Evolutionary conservation across 2,329 filamentous ascomycete species (phyloP), one percentile per base, ranked within the genome.

Genomic region (Cladosporium cucumerinum): DNA sequence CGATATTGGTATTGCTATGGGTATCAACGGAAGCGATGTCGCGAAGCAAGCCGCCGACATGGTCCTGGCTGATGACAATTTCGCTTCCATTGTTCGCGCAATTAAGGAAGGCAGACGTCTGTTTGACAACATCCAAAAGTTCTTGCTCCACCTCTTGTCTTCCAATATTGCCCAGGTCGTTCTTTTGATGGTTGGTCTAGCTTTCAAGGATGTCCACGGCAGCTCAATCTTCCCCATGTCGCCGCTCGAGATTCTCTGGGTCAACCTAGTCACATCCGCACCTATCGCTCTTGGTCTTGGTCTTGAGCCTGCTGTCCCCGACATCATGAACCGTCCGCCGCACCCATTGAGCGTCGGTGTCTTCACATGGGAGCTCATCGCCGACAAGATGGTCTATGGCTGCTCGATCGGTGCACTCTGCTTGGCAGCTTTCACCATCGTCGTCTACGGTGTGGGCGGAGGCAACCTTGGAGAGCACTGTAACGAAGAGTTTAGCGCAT

Each of bases 101-200:
- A 78, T 79, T 61, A 75, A 77, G 68, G 77, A 78, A 67, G 77
- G 77, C 5, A 74, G 77, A 32, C 74, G 76, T 36, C 74, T 79
- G 69, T 79, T 79, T 55, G 77, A 78, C 72, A 79, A 79, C 66
- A 78, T 79, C 43, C 75, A 79, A 64, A 78, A 64, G 69, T 80
- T 80, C 71, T 69, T 80, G 32, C 77, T 80, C 71, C 78, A 80
- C 66, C 74, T 80, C 14, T 75, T 80, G 70, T 78, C 78, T 70
- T 78, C 76, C 64, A 80, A 80, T 65, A 79, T 80, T 65, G 74
- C 78, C 1, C 78, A 80, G 68, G 78, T 79, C 39, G 75, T 78
- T 63, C 76, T 80, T 18, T 75, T 80, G 5, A 72, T 80, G 18
- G 77, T 79, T 49, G 78, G 78, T 30, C 75, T 80, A 32, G 74